A percentile compares a stretch with the other conserved stretches of the same genome.
Evolutionary conservation across 1,284 basidiomycete genomes (phyloP).

Genomic region (Ganoderma meredithae): DNA sequence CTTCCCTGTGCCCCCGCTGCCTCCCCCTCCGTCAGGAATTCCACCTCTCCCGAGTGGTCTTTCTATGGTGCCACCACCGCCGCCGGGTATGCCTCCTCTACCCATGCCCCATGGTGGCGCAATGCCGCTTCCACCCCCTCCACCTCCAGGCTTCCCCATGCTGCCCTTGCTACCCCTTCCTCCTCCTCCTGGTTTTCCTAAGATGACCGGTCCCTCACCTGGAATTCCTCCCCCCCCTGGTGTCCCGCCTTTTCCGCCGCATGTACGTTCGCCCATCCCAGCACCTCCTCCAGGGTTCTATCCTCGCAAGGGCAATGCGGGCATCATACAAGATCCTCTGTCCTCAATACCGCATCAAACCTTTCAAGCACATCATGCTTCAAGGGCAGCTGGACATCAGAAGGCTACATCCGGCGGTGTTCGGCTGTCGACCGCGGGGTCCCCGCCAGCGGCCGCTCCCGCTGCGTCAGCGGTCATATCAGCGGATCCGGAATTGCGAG

Average conservation of each 20-base stretch:
- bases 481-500: constrained; percentile 85
- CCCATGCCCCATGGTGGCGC: constrained; percentile 13
- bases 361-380: constrained; percentile 64
- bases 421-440: constrained; percentile 26
- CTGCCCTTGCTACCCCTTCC: constrained; percentile 26
- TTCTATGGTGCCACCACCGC: constrained; percentile 33
- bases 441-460: constrained; percentile 19
- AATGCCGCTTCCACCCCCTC: constrained; percentile 30
- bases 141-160: constrained; percentile 37
- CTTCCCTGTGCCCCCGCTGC: constrained; percentile 1
- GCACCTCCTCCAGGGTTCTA: constrained; percentile 67
- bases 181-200: constrained; percentile 40
- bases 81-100: constrained; percentile 24
- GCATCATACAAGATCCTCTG: constrained; percentile 68
- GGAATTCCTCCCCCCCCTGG: constrained; percentile 38
- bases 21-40: constrained; percentile 8
- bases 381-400: constrained; percentile 38
- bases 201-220: constrained; percentile 31
- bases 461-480: constrained; percentile 71
- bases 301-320: constrained; percentile 54
- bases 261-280: constrained; percentile 40
- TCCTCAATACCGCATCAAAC: constrained; percentile 71
- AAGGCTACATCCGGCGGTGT: constrained; percentile 34
- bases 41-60: constrained; percentile 2
- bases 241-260: constrained; percentile 37